Percentiles rank a stretch among this genome's conserved stretches.
Evolutionary conservation across 345 rosid species (phyloP).

Genomic region (Camelina neglecta): DNA sequence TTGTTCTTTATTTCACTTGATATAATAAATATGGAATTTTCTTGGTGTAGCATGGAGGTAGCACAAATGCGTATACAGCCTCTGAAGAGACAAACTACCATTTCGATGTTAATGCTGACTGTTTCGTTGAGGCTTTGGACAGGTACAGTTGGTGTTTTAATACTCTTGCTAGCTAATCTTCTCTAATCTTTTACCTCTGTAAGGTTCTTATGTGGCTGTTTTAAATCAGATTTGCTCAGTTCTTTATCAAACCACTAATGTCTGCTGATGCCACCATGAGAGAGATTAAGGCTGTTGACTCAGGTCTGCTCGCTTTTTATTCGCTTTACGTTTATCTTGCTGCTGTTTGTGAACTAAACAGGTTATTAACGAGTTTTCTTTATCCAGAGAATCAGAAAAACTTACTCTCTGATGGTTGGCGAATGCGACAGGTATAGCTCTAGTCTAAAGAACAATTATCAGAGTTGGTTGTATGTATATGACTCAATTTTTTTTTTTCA

Average conservation of each 20-base stretch:
- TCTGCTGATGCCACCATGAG: constrained; percentile 90
- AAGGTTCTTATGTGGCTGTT: constrained; percentile 35
- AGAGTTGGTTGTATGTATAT: neutral
- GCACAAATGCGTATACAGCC: constrained; percentile 80
- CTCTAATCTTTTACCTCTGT: constrained; percentile 16
- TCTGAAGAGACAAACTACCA: constrained; percentile 75
- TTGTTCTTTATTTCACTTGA: constrained; percentile 4
- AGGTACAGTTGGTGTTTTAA: constrained; percentile 49
- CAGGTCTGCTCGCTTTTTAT: constrained; percentile 59
- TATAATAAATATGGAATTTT: neutral
- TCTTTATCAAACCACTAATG: constrained; percentile 91
- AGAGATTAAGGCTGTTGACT: constrained; percentile 94
- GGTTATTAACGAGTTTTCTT: constrained; percentile 31
- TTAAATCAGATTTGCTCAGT: constrained; percentile 74
- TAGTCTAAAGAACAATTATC: constrained; percentile 5
- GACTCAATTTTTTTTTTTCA: neutral
- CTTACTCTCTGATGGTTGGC: constrained; percentile 80
- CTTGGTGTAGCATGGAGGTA: constrained; percentile 82
- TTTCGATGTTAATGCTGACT: constrained; percentile 76
- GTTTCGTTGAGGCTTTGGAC: constrained; percentile 89
- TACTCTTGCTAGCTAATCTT: constrained; percentile 14
- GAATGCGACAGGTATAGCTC: constrained; percentile 76
- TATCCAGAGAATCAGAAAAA: constrained; percentile 89
- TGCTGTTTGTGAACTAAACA: neutral
- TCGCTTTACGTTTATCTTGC: neutral